These are phyloP conservation scores for Carex pumila DNA, from an alignment of 176 grass and related monocot genomes.

Conservation along the genomic window DNA sequence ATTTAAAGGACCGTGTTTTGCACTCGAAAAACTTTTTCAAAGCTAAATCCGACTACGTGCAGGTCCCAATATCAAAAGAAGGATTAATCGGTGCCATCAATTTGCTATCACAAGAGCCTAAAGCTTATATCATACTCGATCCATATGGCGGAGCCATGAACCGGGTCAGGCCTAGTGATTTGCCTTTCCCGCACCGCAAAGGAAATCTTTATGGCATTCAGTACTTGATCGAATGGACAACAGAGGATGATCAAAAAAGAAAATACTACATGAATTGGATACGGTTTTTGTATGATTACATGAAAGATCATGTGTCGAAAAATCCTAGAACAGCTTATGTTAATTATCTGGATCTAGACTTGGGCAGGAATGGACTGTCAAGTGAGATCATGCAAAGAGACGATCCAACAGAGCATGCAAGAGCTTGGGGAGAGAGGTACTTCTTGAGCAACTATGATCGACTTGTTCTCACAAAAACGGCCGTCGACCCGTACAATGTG, in stretches of 20 bases:
- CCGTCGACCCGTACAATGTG: slow-evolving; percentile 48
- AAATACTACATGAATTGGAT: slow-evolving; percentile 54
- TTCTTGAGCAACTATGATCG: slow-evolving; percentile 59
- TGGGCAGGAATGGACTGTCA: slow-evolving; percentile 26
- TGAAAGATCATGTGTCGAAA: slow-evolving; percentile 30
- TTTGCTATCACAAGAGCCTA: slow-evolving; percentile 34
- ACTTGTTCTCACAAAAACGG: slow-evolving; percentile 41
- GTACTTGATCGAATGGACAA: slow-evolving; percentile 44
- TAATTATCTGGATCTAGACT: slow-evolving; percentile 84
- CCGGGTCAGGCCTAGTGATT: slow-evolving; percentile 8
- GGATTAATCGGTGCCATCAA: slow-evolving; percentile 6
- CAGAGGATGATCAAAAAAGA: not conserved
- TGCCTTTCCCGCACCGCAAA: slow-evolving; percentile 57
- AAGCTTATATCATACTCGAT: slow-evolving; percentile 62
- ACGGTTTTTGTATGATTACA: slow-evolving; percentile 32
- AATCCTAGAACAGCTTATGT: slow-evolving; percentile 47
- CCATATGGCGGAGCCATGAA: slow-evolving; percentile 77
- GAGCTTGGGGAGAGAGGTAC: slow-evolving; percentile 53
- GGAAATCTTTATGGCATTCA: slow-evolving; percentile 65
- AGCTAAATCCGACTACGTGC: slow-evolving; percentile 68
- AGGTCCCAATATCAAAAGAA: not conserved
- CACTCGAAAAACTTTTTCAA: slow-evolving; percentile 61
- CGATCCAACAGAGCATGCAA: slow-evolving; percentile 20
- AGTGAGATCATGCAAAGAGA: not conserved
- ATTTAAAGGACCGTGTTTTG: slow-evolving; percentile 36